A percentile compares a stretch with the other conserved stretches of the same genome.
Evolutionary conservation across 2,329 filamentous ascomycete species (phyloP).

Genomic region (Arthroderma uncinatum): DNA sequence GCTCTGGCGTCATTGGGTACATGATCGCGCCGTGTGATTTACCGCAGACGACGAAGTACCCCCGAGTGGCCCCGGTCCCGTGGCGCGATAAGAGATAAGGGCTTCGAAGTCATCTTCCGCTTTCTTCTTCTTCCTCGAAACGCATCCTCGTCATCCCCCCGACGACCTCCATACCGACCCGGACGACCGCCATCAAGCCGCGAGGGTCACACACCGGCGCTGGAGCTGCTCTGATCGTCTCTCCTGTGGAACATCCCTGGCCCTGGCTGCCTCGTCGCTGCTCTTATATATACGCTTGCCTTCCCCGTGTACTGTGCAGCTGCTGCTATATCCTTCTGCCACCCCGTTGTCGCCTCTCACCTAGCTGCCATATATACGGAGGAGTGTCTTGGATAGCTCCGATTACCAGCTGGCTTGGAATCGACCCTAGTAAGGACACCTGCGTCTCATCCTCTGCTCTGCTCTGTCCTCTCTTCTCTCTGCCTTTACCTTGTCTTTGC

Average conservation of each 20-base stretch:
- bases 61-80: neutral
- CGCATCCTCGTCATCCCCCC: neutral
- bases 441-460: neutral
- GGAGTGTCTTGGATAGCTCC: neutral
- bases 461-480: neutral
- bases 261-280: neutral
- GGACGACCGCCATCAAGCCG: no score
- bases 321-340: slow-evolving; percentile 3
- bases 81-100: slow-evolving; percentile 5
- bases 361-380: neutral
- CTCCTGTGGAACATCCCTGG: neutral
- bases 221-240: neutral
- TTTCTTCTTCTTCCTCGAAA: neutral
- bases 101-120: neutral
- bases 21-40: slow-evolving; percentile 4
- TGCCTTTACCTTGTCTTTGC: neutral
- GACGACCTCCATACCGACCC: no score
- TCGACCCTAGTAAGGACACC: neutral
- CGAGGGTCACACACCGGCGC: neutral
- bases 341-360: neutral
- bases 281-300: neutral
- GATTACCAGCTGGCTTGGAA: slow-evolving; percentile 1
- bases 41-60: neutral
- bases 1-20: neutral
- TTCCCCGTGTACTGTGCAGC: neutral